Evolutionary conservation across 2,329 filamentous ascomycete genomes (phyloP), one percentile per base, ranked within the genome.

Genomic region (Colletotrichum noveboracense): DNA sequence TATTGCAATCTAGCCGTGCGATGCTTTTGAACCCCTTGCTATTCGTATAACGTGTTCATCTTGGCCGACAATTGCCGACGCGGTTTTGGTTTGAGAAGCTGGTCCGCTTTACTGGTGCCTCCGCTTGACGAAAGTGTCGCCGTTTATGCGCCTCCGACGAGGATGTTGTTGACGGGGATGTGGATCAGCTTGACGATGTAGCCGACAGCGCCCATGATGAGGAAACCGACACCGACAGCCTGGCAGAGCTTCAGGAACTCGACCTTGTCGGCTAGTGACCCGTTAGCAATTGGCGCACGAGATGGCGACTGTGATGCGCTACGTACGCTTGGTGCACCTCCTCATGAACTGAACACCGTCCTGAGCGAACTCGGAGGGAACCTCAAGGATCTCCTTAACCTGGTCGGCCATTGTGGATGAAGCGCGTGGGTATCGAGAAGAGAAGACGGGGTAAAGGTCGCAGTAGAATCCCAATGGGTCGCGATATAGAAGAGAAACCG

Each of bases 161-260:
- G 89, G 76, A 93, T 91, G 84, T 93, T 92, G 89, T 94, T 94
- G 78, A 94, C 89, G 77, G 92, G 92, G 65, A 94, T 93, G 83
- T 94, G 92, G 78, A 94, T 92, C 81, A 94, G 88, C 89, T 94
- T 94, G 82, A 94, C 91, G 77, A 94, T 84, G 85, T 93, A 94
- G 77, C 92, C 92, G 74, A 94, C 92, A 64, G 91, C 91, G 77
- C 92, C 92, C 92, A 93, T 94, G 84, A 94, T 89, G 77, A 94
- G 84, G 86, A 94, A 94, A 75, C 93, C 93, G 77, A 93, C 89
- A 74, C 92, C 93, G 77, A 94, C 92, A 76, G 92, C 92, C 85
- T 89, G 87, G 82, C 85, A 87, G 72, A 88, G 83, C 78, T 85
- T 84, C 70, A 86, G 80, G 77, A 87, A 88, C 79, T 88, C 86